Base-by-base conservation (phyloP, 2,329 filamentous ascomycete species). In the Penicillium verrucosum region DNA sequence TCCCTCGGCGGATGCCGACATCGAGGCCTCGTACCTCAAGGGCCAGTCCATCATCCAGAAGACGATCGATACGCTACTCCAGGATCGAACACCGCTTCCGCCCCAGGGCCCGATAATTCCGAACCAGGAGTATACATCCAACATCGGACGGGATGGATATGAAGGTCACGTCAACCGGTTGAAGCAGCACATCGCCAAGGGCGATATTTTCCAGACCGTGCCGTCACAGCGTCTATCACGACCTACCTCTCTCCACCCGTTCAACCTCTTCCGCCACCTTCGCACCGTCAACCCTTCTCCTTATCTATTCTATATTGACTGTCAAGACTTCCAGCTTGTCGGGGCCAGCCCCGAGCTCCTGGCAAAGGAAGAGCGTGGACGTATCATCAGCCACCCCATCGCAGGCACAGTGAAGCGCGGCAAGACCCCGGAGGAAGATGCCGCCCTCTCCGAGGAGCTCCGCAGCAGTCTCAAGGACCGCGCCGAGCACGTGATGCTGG, bases 241-340 rank as follows among this genome's bases (percentile, higher is more conserved):
- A 29, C 92, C 92, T 14, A 99, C 94, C 3, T 86, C 85, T 54
- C 81, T 99, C 42, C 94, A 99, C 74, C 93, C 94, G 0, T 99
- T 97, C 82, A 99, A 97, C 80, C 90, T 99, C 68, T 99, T 97
- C 81, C 87, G 93, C 53, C 91, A 96, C 73, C 83, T 99, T 37
- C 90, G 94, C 60, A 96, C 91, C n/a, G 90, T 97, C 69, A 99
- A 99, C 73, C 94, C 94, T 0, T 96, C 92, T 9, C 94, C 94
- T 0, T 99, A 99, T 76, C 85, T 99, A 36, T 99, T 99, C 81
- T 99, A 92, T 77, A 85, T 99, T 60, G 87, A 94, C 73, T 97
- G 93, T 77, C 83, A 84, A 58, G 89, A 90, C 69, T 97, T 99
- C 77, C 90, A 97, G 73, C 92, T 99, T 64, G 89, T 99, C 12